Conservation (phyloP, 495 filamentous ascomycete genomes). For the Aspergillus incahuasiensis region DNA sequence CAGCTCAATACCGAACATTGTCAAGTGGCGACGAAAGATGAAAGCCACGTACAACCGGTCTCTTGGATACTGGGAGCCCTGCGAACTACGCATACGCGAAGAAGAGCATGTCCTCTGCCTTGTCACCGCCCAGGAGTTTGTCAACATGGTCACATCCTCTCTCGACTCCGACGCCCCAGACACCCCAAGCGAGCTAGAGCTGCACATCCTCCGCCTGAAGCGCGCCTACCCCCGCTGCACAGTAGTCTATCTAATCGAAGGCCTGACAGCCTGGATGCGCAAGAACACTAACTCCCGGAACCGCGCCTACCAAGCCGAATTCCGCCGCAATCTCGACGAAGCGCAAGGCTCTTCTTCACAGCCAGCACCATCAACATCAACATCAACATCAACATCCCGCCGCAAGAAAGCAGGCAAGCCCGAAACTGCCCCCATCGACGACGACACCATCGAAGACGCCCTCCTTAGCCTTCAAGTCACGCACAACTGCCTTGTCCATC, state of each 20-base stretch:
- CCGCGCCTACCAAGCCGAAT: constrained; percentile 60
- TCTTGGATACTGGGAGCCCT: constrained; percentile 62
- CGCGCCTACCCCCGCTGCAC: constrained; percentile 46
- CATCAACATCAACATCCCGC: constrained; percentile 22
- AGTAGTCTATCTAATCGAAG: constrained; percentile 75
- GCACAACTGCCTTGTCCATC: constrained; percentile 66
- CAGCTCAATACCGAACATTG: constrained; percentile 51
- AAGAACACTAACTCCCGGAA: constrained; percentile 67
- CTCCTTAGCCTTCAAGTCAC: constrained; percentile 67
- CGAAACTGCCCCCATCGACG: constrained; percentile 53
- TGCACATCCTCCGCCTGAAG: constrained; percentile 55
- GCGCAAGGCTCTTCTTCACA: constrained; percentile 10
- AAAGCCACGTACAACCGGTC: constrained; percentile 57
- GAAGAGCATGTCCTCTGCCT: constrained; percentile 68
- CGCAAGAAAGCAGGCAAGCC: constrained; percentile 38
- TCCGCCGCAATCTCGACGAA: constrained; percentile 50
- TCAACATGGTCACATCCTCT: constrained; percentile 50
- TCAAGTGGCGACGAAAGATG: constrained; percentile 74
- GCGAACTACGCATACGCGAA: constrained; percentile 47
- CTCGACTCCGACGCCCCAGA: constrained; percentile 14
- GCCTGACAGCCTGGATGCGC: constrained; percentile 60
- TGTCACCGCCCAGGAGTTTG: constrained; percentile 63
- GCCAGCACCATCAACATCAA: constrained; percentile 7
- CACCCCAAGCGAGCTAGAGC: constrained; percentile 40
- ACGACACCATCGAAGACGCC: constrained; percentile 69